Conservation (phyloP, 2,329 filamentous ascomycete genomes). For the Neoscytalidium dimidiatum region DNA sequence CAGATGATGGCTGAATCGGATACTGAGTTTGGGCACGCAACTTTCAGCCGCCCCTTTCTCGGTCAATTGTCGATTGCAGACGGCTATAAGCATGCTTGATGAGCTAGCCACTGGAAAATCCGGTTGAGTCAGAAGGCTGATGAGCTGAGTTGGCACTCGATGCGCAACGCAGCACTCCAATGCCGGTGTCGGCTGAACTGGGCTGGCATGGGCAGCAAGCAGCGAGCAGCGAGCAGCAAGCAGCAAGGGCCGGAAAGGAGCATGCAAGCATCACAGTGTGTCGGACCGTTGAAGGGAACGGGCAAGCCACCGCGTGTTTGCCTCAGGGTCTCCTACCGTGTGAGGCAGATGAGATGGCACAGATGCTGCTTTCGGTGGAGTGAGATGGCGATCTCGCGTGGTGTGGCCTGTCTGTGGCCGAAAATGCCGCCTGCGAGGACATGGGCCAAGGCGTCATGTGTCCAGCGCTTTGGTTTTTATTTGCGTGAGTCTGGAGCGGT, state of each 20-base stretch:
- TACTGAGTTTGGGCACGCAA: slow-evolving; percentile 2
- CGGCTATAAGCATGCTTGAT: not conserved
- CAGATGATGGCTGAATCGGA: not conserved
- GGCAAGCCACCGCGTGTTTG: not conserved
- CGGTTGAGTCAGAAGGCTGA: not conserved
- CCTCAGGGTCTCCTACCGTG: not conserved
- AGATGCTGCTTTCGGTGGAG: slow-evolving; percentile 1
- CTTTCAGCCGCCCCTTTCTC: not conserved
- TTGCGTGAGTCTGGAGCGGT: slow-evolving; percentile 1
- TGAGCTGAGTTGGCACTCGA: not conserved
- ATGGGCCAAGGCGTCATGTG: slow-evolving; percentile 8
- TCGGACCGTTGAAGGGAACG: too few relatives aligned
- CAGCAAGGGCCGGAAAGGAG: not conserved
- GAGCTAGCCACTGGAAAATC: not conserved
- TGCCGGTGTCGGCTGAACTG: not conserved
- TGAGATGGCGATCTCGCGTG: slow-evolving; percentile 12
- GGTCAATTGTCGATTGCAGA: not conserved
- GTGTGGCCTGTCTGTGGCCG: slow-evolving; percentile 8
- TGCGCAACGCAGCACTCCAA: not conserved
- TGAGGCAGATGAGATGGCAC: not conserved
- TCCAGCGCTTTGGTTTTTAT: not conserved
- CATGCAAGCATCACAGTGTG: not conserved
- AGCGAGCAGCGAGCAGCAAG: not conserved
- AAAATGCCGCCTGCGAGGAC: slow-evolving; percentile 8
- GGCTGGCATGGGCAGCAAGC: not conserved